phyloP scores from a whole-genome alignment of 176 grass and related monocot genomes.

The Oryza rufipogon region DNA sequence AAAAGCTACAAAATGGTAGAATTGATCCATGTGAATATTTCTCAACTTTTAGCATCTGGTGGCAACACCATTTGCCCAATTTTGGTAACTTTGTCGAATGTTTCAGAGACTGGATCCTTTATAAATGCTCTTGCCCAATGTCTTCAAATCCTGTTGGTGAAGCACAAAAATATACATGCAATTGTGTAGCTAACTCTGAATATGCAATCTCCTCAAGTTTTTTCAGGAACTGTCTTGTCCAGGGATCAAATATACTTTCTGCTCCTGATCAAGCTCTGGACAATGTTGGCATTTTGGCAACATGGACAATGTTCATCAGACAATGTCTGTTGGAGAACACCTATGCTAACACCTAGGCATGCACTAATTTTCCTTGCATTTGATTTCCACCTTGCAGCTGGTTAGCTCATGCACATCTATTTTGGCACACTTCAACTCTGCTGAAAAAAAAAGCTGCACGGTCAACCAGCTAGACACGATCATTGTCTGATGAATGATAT shows the following conservation, averaged over 20 bases:
- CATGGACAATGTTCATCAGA: background rate
- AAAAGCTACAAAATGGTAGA: constrained; percentile 11
- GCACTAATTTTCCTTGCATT: too few species aligned
- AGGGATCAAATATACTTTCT: background rate
- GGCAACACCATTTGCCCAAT: constrained; percentile 33
- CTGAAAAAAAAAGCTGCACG: too few species aligned
- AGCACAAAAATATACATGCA: background rate
- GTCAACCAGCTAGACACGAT: too few species aligned
- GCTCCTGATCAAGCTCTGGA: background rate
- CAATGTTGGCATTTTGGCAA: background rate
- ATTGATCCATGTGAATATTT: constrained; percentile 40
- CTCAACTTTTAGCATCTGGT: constrained; percentile 8
- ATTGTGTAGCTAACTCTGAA: background rate
- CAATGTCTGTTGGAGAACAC: background rate
- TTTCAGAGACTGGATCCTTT: background rate
- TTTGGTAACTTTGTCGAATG: constrained; percentile 20
- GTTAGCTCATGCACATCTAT: too few species aligned
- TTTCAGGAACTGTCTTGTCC: background rate
- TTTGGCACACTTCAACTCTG: too few species aligned
- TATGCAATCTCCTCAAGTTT: background rate
- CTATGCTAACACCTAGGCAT: too few species aligned
- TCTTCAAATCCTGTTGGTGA: background rate
- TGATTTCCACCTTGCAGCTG: too few species aligned
- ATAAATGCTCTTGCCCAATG: background rate
- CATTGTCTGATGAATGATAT: too few species aligned